Conservation (phyloP, 1,284 basidiomycete species). For the Puccinia polysora region DNA sequence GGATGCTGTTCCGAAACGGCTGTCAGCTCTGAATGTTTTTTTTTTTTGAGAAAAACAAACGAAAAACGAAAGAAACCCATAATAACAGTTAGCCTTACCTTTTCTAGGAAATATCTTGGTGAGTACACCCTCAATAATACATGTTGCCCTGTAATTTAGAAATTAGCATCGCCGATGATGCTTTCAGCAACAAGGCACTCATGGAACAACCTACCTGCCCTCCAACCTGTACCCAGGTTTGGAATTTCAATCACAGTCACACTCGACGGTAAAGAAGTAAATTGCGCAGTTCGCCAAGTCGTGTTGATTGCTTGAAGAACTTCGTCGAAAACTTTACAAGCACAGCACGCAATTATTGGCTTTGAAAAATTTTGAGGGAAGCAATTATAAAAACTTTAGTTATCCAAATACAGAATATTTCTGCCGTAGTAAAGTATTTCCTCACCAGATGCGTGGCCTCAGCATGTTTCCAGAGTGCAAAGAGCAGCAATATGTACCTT, state of each 20-base stretch:
- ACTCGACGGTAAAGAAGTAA: conserved; percentile 38
- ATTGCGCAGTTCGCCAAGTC: conserved; percentile 12
- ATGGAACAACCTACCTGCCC: conserved; percentile 8
- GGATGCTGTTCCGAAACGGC: conserved; percentile 40
- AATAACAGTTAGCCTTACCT: conserved; percentile 10
- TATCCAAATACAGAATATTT: neutral
- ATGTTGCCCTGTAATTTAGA: conserved; percentile 21
- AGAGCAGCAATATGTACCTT: conserved; percentile 24
- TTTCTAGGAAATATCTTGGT: conserved; percentile 30
- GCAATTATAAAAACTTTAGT: neutral
- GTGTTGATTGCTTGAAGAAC: conserved; percentile 15
- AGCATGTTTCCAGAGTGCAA: conserved; percentile 36
- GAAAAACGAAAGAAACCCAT: neutral
- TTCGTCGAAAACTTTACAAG: conserved; percentile 25
- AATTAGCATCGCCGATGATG: neutral
- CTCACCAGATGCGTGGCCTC: conserved; percentile 27
- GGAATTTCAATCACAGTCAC: conserved; percentile 30
- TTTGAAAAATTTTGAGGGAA: neutral
- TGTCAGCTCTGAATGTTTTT: no score
- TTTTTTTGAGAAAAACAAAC: conserved; percentile 6
- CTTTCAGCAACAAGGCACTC: neutral
- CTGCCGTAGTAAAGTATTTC: neutral
- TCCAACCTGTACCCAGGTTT: conserved; percentile 36
- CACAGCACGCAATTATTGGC: conserved; percentile 9
- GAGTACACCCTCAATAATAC: conserved; percentile 35